Percentiles rank a stretch among this genome's conserved stretches.
These are phyloP conservation scores for Puccinia polysora DNA, from an alignment of 1,284 basidiomycete genomes.

Conservation along the genomic window DNA sequence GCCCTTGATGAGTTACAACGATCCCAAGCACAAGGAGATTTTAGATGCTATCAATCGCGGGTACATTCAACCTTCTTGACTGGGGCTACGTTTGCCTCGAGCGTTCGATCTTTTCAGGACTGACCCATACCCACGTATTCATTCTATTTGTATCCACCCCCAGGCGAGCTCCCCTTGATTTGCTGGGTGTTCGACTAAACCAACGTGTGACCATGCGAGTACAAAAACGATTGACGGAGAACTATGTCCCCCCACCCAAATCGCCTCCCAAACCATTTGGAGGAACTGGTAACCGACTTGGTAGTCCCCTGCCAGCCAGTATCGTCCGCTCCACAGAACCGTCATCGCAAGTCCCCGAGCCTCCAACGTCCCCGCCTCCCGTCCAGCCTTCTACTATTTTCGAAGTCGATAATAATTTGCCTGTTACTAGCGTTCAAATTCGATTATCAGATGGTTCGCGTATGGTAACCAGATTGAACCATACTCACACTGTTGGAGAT, in stretches of 20 bases:
- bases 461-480: slow-evolving; percentile 83
- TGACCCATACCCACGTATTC: too few species aligned
- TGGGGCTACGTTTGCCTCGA: too few species aligned
- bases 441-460: slow-evolving; percentile 85
- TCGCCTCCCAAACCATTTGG: slow-evolving; percentile 60
- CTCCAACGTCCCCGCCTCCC: slow-evolving; percentile 51
- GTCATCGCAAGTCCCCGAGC: slow-evolving; percentile 34
- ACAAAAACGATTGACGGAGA: slow-evolving; percentile 67
- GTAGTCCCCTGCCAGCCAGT: slow-evolving; percentile 52
- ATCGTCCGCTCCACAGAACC: not conserved
- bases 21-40: slow-evolving; percentile 69
- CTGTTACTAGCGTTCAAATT: slow-evolving; percentile 86
- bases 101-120: too few species aligned
- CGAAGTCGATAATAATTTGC: slow-evolving; percentile 72
- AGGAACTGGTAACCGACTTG: slow-evolving; percentile 78
- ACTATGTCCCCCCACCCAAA: slow-evolving; percentile 62
- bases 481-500: slow-evolving; percentile 82
- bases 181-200: slow-evolving; percentile 71
- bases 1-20: slow-evolving; percentile 75
- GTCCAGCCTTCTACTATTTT: slow-evolving; percentile 56
- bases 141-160: slow-evolving; percentile 71
- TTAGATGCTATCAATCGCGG: slow-evolving; percentile 76
- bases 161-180: slow-evolving; percentile 71
- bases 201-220: slow-evolving; percentile 85
- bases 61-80: too few species aligned